phyloP scores from a whole-genome alignment of 2,329 filamentous ascomycete genomes.

The Pestalotiopsis sp. region DNA sequence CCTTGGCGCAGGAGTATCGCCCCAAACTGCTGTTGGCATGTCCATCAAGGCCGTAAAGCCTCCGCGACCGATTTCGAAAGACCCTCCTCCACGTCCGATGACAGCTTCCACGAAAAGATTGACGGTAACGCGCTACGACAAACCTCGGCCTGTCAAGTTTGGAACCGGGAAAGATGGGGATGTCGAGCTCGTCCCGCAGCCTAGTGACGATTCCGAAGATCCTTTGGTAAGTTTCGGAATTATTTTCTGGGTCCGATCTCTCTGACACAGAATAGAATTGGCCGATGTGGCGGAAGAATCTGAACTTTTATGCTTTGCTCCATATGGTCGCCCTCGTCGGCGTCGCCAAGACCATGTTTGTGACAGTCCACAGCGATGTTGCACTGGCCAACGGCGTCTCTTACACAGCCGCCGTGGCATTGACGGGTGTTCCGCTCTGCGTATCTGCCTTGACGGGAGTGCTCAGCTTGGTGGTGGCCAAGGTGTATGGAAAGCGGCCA shows the following conservation, averaged over 20 bases:
- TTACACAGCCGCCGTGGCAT: conserved; percentile 48
- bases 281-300: conserved; percentile 56
- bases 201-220: conserved; percentile 56
- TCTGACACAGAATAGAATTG: conserved; percentile 48
- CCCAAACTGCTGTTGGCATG: conserved; percentile 17
- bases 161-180: conserved; percentile 44
- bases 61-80: conserved; percentile 24
- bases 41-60: conserved; percentile 13
- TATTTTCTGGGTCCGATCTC: not conserved
- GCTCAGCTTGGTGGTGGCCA: conserved; percentile 42
- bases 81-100: conserved; percentile 24
- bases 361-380: conserved; percentile 49
- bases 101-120: conserved; percentile 37
- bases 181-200: conserved; percentile 55
- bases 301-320: conserved; percentile 50
- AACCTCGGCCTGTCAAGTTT: conserved; percentile 47
- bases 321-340: conserved; percentile 48
- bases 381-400: conserved; percentile 45
- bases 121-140: conserved; percentile 36
- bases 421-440: conserved; percentile 57
- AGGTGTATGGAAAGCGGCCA: conserved; percentile 54
- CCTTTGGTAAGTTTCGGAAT: conserved; percentile 46
- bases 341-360: conserved; percentile 57
- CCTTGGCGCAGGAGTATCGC: not conserved
- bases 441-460: conserved; percentile 50